Evolutionary conservation across 345 rosid genomes (phyloP).

Genomic region (Lumnitzera racemosa): DNA sequence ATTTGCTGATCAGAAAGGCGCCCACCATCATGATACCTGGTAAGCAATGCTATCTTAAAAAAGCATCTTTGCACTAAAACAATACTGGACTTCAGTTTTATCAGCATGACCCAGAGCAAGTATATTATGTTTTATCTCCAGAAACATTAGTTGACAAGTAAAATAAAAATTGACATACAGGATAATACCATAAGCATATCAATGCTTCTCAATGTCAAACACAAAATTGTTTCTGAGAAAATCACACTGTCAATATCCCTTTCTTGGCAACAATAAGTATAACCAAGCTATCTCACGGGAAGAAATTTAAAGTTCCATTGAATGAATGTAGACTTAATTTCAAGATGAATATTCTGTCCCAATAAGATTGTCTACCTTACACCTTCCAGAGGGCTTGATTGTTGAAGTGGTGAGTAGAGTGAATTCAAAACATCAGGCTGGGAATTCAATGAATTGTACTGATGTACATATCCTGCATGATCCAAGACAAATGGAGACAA

Average conservation of each 20-base stretch:
- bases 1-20: slow-evolving; percentile 95
- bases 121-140: too few relatives aligned
- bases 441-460: slow-evolving; percentile 76
- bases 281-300: too few relatives aligned
- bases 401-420: slow-evolving; percentile 92
- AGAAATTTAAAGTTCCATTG: neutral
- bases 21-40: slow-evolving; percentile 65
- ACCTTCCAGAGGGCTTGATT: slow-evolving; percentile 84
- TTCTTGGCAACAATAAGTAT: too few relatives aligned
- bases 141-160: too few relatives aligned
- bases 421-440: slow-evolving; percentile 93
- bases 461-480: slow-evolving; percentile 69
- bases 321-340: neutral
- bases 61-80: neutral
- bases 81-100: neutral
- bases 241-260: too few relatives aligned
- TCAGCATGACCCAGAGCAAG: too few relatives aligned
- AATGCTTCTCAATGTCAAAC: too few relatives aligned
- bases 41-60: slow-evolving; percentile 6
- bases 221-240: too few relatives aligned
- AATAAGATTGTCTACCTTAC: slow-evolving; percentile 44
- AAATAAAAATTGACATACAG: too few relatives aligned
- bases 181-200: too few relatives aligned
- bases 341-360: neutral
- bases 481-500: slow-evolving; percentile 12